Evolutionary conservation across 768 basidiomycete species (phyloP), one percentile per base, ranked within the genome.

Genomic region (Porphyrellus cyaneotinctus): DNA sequence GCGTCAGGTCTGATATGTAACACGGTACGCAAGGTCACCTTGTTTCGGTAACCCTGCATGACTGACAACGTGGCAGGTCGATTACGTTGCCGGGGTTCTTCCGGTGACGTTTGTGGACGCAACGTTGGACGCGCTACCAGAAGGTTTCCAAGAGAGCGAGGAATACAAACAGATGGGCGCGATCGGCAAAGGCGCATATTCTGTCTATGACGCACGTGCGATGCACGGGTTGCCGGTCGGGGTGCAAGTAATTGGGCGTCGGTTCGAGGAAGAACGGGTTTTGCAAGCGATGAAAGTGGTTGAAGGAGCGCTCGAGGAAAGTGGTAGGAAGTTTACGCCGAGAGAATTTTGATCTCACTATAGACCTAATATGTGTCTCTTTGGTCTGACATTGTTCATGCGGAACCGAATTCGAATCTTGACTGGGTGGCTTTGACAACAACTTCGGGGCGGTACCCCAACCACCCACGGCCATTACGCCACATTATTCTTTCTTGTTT

Each of bases 191-290:
- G 72, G 70, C 8, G 75, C 75, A 0, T 83, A 82, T 57, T 62
- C 72, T 1, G 73, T 76, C 2, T 89, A 88, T 46, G 77, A 87
- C 44, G 75, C 80, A 1, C 69, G 78, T 14, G 74, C 77, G 53
- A 86, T 87, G 82, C 76, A 83, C 50, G 86, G 86, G 8, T 70
- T 87, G 6, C 85, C 87, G 0, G 62, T 88, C 2, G 83, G 84
- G 2, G 79, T 87, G 12, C 85, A 88, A 62, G 66, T 88, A 28
- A 75, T 81, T 1, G 85, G 84, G 2, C 70, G 76, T 41, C 71
- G 81, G 36, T 74, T 86, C 36, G 82, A 87, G 63, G 88, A 89
- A 67, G 88, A 90, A 68, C 83, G 83, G 61, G 85, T 86, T 4
- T 56, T 88, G 8, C 80, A 82, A 60, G 84, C 80, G 2, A 87